Percentiles rank a stretch among this genome's conserved stretches.
phyloP scores from a whole-genome alignment of 352 stramenopile genomes.

The Globisporangium cystogenes region DNA sequence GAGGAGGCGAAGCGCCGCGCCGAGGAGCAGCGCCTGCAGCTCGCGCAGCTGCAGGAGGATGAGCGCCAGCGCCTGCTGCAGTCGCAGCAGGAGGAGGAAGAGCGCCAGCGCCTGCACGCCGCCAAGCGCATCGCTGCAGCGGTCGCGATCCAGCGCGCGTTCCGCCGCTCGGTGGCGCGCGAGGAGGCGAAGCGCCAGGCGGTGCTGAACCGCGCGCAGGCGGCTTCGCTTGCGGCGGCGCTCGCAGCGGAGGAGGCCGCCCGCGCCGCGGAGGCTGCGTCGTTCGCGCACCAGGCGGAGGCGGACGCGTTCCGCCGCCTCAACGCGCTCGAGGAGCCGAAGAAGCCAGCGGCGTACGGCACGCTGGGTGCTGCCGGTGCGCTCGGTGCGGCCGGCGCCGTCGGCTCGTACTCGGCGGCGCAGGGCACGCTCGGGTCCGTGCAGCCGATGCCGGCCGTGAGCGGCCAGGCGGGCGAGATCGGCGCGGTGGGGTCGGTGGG shows the following conservation, averaged over 20 bases:
- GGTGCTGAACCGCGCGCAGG: conserved; percentile 61
- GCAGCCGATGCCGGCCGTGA: conserved; percentile 52
- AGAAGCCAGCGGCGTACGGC: conserved; percentile 35
- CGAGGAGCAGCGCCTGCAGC: conserved; percentile 59
- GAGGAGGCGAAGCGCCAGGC: conserved; percentile 69
- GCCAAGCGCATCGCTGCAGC: conserved; percentile 52
- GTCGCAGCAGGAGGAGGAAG: conserved; percentile 53
- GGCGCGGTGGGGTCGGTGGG: conserved; percentile 71
- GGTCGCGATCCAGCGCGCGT: conserved; percentile 60
- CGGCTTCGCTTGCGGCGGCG: conserved; percentile 64
- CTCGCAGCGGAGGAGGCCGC: conserved; percentile 73
- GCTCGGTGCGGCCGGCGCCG: conserved; percentile 44
- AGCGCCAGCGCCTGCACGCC: conserved; percentile 55
- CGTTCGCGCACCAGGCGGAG: conserved; percentile 64
- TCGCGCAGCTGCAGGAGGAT: conserved; percentile 63
- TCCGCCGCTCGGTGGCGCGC: conserved; percentile 53
- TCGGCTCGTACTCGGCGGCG: conserved; percentile 42
- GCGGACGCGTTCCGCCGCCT: conserved; percentile 72
- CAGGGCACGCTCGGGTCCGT: conserved; percentile 66
- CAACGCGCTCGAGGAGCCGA: conserved; percentile 49
- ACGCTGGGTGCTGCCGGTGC: conserved; percentile 51
- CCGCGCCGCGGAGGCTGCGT: conserved; percentile 63
- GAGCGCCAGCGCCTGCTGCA: conserved; percentile 54
- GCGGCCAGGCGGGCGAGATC: conserved; percentile 68
- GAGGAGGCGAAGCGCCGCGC: conserved; percentile 69